Evolutionary conservation across 495 filamentous ascomycete species (phyloP).

Genomic region (Pyrenopolyporus hunteri): DNA sequence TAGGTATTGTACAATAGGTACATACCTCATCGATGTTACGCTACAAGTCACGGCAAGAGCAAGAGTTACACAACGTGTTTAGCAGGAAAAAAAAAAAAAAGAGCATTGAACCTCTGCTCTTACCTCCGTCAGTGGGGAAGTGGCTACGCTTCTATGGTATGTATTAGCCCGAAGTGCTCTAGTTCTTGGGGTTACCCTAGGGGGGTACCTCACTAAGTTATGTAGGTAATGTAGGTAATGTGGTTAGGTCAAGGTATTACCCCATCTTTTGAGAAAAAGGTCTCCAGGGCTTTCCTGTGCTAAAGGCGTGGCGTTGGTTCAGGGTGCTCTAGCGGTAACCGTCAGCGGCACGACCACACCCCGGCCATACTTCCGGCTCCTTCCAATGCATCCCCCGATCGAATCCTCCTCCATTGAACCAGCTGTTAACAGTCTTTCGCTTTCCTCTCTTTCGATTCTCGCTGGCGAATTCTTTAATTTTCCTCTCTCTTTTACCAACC

Average conservation of each 20-base stretch:
- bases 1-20: background rate
- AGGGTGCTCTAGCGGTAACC: constrained; percentile 6
- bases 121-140: constrained; percentile 2
- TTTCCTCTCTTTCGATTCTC: constrained; percentile 27
- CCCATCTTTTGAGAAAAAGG: constrained; percentile 38
- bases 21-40: background rate
- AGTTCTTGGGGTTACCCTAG: background rate
- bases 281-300: constrained; percentile 25
- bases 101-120: background rate
- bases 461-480: constrained; percentile 5
- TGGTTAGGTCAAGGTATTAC: constrained; percentile 13
- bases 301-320: constrained; percentile 23
- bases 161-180: constrained; percentile 17
- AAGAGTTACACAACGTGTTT: constrained; percentile 21
- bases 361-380: constrained; percentile 32
- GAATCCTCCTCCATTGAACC: constrained; percentile 30
- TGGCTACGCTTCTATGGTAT: too few species aligned
- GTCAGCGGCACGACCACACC: constrained; percentile 32
- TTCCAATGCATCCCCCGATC: constrained; percentile 34
- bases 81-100: constrained; percentile 11
- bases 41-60: background rate
- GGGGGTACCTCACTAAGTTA: too few species aligned
- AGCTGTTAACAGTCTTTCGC: constrained; percentile 32
- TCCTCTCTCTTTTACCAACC: background rate
- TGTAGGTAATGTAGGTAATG: background rate